Evolutionary conservation across 2,329 filamentous ascomycete genomes (phyloP), one percentile per base, ranked within the genome.

Genomic region (Ophiosphaerella narmari): DNA sequence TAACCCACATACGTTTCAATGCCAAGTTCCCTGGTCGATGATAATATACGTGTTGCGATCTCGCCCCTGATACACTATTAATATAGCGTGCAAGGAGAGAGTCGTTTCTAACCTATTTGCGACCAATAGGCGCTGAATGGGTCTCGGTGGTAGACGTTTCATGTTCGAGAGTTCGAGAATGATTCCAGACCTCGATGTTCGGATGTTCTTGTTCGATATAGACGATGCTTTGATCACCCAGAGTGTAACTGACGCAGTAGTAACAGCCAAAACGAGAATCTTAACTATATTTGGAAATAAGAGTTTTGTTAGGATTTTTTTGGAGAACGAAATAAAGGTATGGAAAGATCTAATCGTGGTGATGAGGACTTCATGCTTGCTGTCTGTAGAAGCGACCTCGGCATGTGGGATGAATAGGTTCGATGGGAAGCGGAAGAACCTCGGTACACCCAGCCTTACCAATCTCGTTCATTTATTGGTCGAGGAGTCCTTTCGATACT

Each of bases 1-100:
- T 82, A 85, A 3, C 86, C 64, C 16, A 80, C 78, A 54, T 79
- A 81, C 1, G 82, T 85, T 46, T 83, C 78, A 7, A 85, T 74
- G 11, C 72, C 73, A 3, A 86, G 73, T 67, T 87, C 85, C 35
- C 82, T 76, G n/a, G 81, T 82, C 47, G 84, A 78, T 26, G 80
- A 78, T 31, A 86, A 73, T 40, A 87, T 84, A 11, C 85, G 78
- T 2, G 82, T 78, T 46, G 84, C 84, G 43, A 88, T 86, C 67
- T 87, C 85, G 47, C 85, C 85, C 73, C 83, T 84, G 44, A 4
- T 7, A 7, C 18, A 1, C 3, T 24, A 16, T 48, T 37, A 55
- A 50, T 12, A 50, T 42, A 5, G 2, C 7, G 0, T 21, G 13
- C 9, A 26, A 24, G 7, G 7, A 21, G 23, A 24, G 6, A 21